Evolutionary conservation across 75 land plant genomes (phyloP), one percentile per base, ranked within the genome.

Genomic region (Chamaecyparis obtusa): DNA sequence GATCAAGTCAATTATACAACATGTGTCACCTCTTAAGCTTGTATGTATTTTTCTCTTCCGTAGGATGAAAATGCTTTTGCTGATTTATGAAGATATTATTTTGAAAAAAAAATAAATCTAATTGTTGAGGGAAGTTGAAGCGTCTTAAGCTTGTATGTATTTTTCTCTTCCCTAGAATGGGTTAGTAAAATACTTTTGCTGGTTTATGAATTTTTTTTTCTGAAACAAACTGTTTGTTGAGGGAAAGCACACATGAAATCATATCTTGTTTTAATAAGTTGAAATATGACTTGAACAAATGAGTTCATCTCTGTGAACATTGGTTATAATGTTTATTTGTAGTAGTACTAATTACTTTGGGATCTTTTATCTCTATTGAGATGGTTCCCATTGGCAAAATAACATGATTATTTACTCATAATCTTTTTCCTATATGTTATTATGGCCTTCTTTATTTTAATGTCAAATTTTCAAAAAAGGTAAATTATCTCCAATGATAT

Each of bases 11-110:
- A 96, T 98, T 17, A 88, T 98, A 57, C 89, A 92, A 16, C 98
- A 98, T 89, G 99, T 98, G 51, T 93, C 99, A 46, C 99, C 99
- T 15, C 80, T 98, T 39, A 98, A 98, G 90, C 97, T 98, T 83
- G 99, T 96, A 93, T 30, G 96, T 49, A 35, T 82, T 27, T 84
- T 46, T 46, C 48, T 81, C 32, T 81, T 44, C 46, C 46, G 0
- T 44, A 44, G 6, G 46, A 44, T 44, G 46, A 44, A 44, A 44
- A 44, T 44, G 46, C 46, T 44, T 44, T 44, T 44, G 46, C 46
- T 44, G 3, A 3, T 44, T 44, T 44, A 44, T 44, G 46, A 44
- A 44, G 46, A 44, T 27, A 33, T 44, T 44, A 39, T n/a, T n/a
- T n/a, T n/a, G n/a, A n/a, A n/a, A n/a, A n/a, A n/a, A n/a, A n/a